Conservation (phyloP, 2,329 filamentous ascomycete genomes). For the Colletotrichum sidae region DNA sequence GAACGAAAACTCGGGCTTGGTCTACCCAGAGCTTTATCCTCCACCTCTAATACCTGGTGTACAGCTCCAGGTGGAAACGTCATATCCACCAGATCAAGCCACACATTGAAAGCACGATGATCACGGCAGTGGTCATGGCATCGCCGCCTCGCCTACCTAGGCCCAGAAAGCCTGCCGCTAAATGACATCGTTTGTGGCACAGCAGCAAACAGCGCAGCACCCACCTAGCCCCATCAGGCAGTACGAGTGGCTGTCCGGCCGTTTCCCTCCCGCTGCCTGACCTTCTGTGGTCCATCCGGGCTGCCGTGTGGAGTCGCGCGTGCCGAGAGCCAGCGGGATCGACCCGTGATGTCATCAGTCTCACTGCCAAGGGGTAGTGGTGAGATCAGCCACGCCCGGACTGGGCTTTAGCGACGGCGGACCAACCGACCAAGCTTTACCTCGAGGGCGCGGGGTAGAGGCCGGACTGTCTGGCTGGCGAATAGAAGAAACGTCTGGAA, state of each 20-base stretch:
- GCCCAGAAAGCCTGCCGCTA: not conserved
- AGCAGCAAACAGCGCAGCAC: not conserved
- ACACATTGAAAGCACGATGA: not conserved
- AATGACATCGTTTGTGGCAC: conserved; percentile 34
- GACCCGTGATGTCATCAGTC: conserved; percentile 33
- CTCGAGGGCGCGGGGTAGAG: conserved; percentile 4
- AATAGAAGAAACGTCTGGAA: not conserved
- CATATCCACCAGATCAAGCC: not conserved
- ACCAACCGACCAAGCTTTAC: not conserved
- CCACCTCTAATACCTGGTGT: not conserved
- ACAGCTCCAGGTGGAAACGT: not conserved
- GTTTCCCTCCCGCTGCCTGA: not conserved
- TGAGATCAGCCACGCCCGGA: conserved; percentile 18
- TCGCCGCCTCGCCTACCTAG: conserved; percentile 10
- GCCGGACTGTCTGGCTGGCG: not conserved
- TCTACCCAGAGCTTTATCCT: not conserved
- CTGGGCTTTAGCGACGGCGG: not conserved
- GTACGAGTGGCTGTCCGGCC: conserved; percentile 16
- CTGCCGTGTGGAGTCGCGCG: not conserved
- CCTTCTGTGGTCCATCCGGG: not conserved
- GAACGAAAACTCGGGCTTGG: no score
- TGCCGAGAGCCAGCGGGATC: conserved; percentile 6
- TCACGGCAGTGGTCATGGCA: not conserved
- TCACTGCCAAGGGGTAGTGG: conserved; percentile 20
- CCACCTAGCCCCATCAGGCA: not conserved